Base-by-base conservation (phyloP, 306 rosid genomes). In the Quercus engelmannii region DNA sequence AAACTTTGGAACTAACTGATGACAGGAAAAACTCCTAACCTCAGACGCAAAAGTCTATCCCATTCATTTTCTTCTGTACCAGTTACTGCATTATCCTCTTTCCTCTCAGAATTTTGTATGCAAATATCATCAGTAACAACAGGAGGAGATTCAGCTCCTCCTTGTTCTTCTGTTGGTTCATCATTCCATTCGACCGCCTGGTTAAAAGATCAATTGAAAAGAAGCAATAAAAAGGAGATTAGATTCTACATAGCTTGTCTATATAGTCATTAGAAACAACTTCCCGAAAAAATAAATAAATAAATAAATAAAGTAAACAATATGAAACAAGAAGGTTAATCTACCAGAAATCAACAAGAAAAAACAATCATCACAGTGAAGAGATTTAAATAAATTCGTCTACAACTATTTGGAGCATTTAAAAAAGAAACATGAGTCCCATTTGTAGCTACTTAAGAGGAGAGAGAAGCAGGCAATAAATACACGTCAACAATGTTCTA, bases 101-200 rank as follows among this genome's bases (percentile, higher is more conserved):
- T 91, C 88, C 79, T 89, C 74, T 90, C 98, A 74, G 92, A 82
- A 85, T 76, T 89, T 86, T 82, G 93, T 6, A 81, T 35, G 74
- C 84, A 81, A 76, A 64, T 65, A 77, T 93, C 98, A 84, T 90
- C 96, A 80, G 82, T 80, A 59, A 85, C 89, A 31, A 61, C 81
- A 68, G 86, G 81, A 75, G 97, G 92, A 69, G 96, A 90, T 88
- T 93, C 99, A 80, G 90, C 93, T 81, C 77, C 91, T 56, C 82
- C 92, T 59, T 87, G 93, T 76, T 96, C 99, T 86, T 91, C 98
- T 43, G 93, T 78, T 78, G 90, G 90, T 85, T 96, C 99, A 10
- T 96, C 99, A 91, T 91, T 96, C 99, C 99, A 96, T 78, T 93
- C 98, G 49, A 88, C 81, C 25, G 98, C 87, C 99, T 96, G 86